Evolutionary conservation across 352 stramenopile species (phyloP), one percentile per base, ranked within the genome.

Genomic region (Globisporangium nagaii): DNA sequence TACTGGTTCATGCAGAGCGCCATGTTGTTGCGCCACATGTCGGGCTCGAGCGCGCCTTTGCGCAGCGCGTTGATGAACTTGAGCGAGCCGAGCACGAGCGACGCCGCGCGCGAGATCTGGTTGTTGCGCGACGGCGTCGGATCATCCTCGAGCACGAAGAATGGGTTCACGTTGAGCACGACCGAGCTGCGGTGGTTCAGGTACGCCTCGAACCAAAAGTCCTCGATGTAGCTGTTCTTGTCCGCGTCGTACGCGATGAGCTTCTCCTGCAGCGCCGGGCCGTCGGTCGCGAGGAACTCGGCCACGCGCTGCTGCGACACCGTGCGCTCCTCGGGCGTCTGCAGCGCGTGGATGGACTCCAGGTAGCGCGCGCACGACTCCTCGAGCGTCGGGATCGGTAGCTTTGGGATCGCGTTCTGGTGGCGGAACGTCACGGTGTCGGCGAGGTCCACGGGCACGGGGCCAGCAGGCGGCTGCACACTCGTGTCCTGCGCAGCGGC

Each of bases 141-240:
- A 62, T 96, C 86, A 64, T 94, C 84, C 55, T 98, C 90, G 31
- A 98, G 62, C 31, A 98, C 77, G 79, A 98, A 98, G 66, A 97
- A 98, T 28, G 95, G 93, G 68, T 98, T 98, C 20, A 98, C 79
- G 65, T 98, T 98, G 43, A 98, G 77, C 50, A 98, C 93, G 11
- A 98, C 88, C 9, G 79, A 93, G 42, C 70, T 86, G 67, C 96
- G 85, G 46, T 93, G 88, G 61, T 91, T 94, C 7, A 98, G 67
- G 66, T 98, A 98, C 30, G 89, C 82, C 56, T 98, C 96, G 62
- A 93, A 96, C 94, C 96, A 98, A 70, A 98, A 98, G 65, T 97
- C 93, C 53, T 93, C 84, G 45, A 93, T 93, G 69, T 81, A 93
- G 35, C 70, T 86, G 49, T 73, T 70, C 65, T 90, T 88, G 68